Percentiles rank a stretch among this genome's conserved stretches.
phyloP scores from a whole-genome alignment of 495 filamentous ascomycete genomes.

The Xylaria scruposa region DNA sequence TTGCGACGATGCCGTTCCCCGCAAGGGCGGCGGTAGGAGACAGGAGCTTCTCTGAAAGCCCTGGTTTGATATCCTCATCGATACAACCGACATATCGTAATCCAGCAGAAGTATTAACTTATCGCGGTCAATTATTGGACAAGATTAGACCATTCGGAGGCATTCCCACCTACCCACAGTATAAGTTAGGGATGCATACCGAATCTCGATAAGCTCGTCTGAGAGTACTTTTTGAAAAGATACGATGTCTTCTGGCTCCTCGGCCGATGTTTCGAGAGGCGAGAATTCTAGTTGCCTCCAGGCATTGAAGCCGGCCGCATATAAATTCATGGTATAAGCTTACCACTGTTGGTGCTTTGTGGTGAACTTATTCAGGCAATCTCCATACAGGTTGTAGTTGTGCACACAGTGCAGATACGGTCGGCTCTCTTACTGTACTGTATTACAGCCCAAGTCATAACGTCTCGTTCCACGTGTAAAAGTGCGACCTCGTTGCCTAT shows the following conservation, averaged over 20 bases:
- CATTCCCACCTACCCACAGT: constrained; percentile 45
- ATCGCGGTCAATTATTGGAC: not conserved
- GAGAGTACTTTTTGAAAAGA: constrained; percentile 47
- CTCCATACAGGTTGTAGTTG: not conserved
- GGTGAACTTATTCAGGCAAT: not conserved
- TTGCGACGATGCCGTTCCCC: constrained; percentile 43
- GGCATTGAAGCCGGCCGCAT: constrained; percentile 59
- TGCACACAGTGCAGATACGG: not conserved
- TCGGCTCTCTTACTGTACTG: not conserved
- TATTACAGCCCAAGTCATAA: not conserved
- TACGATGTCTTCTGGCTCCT: constrained; percentile 49
- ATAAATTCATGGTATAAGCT: constrained; percentile 49
- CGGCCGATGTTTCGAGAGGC: constrained; percentile 10
- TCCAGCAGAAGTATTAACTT: constrained; percentile 40
- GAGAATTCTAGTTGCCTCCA: constrained; percentile 54
- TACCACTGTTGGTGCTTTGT: constrained; percentile 8
- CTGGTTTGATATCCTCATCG: constrained; percentile 23
- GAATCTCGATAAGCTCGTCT: constrained; percentile 39
- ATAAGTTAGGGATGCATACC: constrained; percentile 43
- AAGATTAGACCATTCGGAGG: not conserved
- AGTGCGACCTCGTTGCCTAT: not conserved
- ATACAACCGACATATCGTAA: constrained; percentile 35
- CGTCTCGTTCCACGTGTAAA: not conserved
- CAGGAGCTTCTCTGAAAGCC: constrained; percentile 29
- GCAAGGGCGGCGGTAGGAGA: constrained; percentile 38